Conservation (phyloP, 805 yeast genomes). For the Soucietia sequanensis region DNA sequence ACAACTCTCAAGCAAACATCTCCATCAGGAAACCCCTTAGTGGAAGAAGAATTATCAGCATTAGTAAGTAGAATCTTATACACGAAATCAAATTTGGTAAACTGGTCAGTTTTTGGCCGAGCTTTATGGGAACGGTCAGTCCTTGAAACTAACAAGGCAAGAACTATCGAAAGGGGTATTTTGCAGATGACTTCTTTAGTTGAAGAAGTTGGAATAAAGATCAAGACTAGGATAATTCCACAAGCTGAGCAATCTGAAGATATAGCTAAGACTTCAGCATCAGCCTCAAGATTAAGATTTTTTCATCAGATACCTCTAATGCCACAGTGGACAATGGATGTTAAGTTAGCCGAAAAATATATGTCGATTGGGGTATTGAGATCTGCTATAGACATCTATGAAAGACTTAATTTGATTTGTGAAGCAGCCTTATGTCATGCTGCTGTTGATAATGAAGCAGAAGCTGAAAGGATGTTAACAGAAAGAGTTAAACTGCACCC, state of each 20-base stretch:
- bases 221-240: conserved; percentile 55
- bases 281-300: conserved; percentile 59
- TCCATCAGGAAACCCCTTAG: conserved; percentile 68
- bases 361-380: conserved; percentile 81
- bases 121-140: conserved; percentile 89
- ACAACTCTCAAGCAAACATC: conserved; percentile 64
- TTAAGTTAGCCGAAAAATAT: conserved; percentile 78
- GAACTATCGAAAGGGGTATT: conserved; percentile 91
- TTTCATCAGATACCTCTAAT: conserved; percentile 72
- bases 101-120: conserved; percentile 78
- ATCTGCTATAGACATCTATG: conserved; percentile 87
- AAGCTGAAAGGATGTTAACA: conserved; percentile 61
- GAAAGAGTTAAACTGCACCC: conserved; percentile 57
- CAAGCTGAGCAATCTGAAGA: conserved; percentile 30
- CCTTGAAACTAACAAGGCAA: conserved; percentile 74
- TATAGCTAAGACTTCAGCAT: conserved; percentile 28
- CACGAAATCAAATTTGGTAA: conserved; percentile 45
- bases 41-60: conserved; percentile 81
- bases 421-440: conserved; percentile 92
- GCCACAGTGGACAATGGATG: conserved; percentile 86
- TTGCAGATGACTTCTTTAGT: conserved; percentile 90
- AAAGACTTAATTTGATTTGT: conserved; percentile 67
- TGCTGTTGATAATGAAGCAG: conserved; percentile 68
- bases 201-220: conserved; percentile 77
- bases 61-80: conserved; percentile 69